Conservation (phyloP, 176 grass and related monocot genomes). For the Thalia dealbata region DNA sequence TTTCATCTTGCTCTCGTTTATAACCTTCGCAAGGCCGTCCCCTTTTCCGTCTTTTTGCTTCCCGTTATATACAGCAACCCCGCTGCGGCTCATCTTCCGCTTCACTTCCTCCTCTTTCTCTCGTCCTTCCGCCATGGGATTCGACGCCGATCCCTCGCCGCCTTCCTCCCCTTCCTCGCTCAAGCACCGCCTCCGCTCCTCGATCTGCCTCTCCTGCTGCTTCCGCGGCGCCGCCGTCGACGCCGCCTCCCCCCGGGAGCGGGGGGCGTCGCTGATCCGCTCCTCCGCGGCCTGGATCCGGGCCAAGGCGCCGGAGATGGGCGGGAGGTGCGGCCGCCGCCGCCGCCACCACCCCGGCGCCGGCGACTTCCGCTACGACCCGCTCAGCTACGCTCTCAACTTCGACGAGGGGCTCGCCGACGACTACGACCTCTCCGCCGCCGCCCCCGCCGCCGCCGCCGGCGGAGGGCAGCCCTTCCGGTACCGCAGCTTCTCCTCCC, state of each 20-base stretch:
- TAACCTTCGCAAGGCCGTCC: background rate
- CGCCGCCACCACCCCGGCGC: background rate
- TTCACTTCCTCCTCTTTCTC: background rate
- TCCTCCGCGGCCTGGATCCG: constrained; percentile 22
- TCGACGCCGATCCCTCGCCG: background rate
- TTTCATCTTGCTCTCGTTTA: background rate
- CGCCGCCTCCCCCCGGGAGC: background rate
- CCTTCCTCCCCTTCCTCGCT: constrained; percentile 23
- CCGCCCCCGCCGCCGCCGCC: background rate
- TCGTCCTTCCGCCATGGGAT: constrained; percentile 25
- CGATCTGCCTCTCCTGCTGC: constrained; percentile 57
- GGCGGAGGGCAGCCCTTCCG: constrained; percentile 5
- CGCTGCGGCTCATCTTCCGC: background rate
- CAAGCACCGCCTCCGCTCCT: constrained; percentile 37
- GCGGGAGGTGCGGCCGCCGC: background rate
- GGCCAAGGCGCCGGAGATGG: constrained; percentile 15
- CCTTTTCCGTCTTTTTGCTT: background rate
- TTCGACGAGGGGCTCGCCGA: constrained; percentile 30
- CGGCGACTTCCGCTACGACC: constrained; percentile 31
- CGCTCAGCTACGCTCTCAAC: constrained; percentile 34
- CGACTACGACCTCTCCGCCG: background rate
- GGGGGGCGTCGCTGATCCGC: constrained; percentile 8
- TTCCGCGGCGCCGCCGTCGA: constrained; percentile 27
- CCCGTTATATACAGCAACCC: background rate
- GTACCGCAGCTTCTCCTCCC: constrained; percentile 25